Evolutionary conservation across 306 rosid species (phyloP).

Genomic region (Heteromeles arbutifolia): DNA sequence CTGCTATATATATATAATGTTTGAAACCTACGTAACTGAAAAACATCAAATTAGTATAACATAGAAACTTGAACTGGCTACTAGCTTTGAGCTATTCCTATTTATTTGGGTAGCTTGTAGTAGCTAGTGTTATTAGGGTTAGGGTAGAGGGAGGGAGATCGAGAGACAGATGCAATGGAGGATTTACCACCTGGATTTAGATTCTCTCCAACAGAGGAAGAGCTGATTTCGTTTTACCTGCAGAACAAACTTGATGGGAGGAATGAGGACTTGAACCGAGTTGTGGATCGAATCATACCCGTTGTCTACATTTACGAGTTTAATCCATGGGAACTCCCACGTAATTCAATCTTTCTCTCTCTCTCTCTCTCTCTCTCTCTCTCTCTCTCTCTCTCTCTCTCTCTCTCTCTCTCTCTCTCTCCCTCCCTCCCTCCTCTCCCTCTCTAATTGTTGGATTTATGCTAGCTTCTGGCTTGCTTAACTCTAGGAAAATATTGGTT

Average conservation of each 20-base stretch:
- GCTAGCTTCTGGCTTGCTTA: too few species aligned
- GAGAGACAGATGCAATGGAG: conserved; percentile 27
- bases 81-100: not conserved
- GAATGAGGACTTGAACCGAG: conserved; percentile 26
- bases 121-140: not conserved
- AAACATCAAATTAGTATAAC: not conserved
- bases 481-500: too few species aligned
- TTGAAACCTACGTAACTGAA: not conserved
- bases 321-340: conserved; percentile 73
- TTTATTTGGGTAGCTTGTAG: not conserved
- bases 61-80: not conserved
- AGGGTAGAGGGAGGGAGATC: not conserved
- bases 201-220: conserved; percentile 88
- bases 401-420: not conserved
- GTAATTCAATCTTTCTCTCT: conserved; percentile 33
- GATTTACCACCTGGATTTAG: conserved; percentile 68
- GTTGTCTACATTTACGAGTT: conserved; percentile 53
- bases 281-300: conserved; percentile 51
- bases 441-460: too few species aligned
- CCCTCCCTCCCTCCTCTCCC: too few species aligned
- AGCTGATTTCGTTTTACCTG: conserved; percentile 60
- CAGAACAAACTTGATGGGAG: conserved; percentile 52
- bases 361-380: too few species aligned
- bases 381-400: fast-evolving
- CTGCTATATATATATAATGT: not conserved